Evolutionary conservation across 2,329 filamentous ascomycete genomes (phyloP), one percentile per base, ranked within the genome.

Genomic region (Fusarium pilosicola): DNA sequence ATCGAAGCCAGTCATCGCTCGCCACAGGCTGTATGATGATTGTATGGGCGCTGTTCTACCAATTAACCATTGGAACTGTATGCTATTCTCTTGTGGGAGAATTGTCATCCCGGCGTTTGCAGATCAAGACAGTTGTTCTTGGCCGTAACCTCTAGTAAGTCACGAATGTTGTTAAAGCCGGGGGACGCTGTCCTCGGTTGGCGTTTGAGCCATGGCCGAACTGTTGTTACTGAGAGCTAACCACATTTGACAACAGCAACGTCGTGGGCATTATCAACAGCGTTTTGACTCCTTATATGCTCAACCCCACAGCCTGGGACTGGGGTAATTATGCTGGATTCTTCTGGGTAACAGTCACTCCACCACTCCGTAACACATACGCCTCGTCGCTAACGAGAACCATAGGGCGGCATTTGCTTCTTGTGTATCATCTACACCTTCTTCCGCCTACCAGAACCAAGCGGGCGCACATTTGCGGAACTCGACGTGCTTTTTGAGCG

Each of bases 111-210:
- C 90, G 93, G 20, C 89, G 95, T 5, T 87, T 98, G 39, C 93
- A 95, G 79, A 95, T 97, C 85, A 97, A 97, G 86, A 97, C 95
- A 1, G 93, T 97, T 28, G 95, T 96, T 2, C 88, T 97, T 5
- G 94, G 93, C 4, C 92, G 95, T 62, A 93, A 94, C 76, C 84
- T 94, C 51, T 93, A 93, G 87, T 89, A 81, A 82, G 87, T 84
- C 30, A 36, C 59, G 32, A n/a, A n/a, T 42, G 32, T 49, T 42
- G 38, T n/a, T 13, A 32, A 30, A 48, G 22, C n/a, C 26, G 44
- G 45, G 41, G 49, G 41, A 36, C 22, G 34, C 20, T 17, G 15
- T 56, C 48, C 26, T 55, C 41, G 42, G 42, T 20, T 52, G 28
- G 17, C n/a, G 24, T 22, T 18, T 13, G 17, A 44, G 10, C 24